A percentile compares a stretch with the other conserved stretches of the same genome.
Conservation (phyloP, 2,329 filamentous ascomycete genomes). For the Pestalotiopsis sp. region DNA sequence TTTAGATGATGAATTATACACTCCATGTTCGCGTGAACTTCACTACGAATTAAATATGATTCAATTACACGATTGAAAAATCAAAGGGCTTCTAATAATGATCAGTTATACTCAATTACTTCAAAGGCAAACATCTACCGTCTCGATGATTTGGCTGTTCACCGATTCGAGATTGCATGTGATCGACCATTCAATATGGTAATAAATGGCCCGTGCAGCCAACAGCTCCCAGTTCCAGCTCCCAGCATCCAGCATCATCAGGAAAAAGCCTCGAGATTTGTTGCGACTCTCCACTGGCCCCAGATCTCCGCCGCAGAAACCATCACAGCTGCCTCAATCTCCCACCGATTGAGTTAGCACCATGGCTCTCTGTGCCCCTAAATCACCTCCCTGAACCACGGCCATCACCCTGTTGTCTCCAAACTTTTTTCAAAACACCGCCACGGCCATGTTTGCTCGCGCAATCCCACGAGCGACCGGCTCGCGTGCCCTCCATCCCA, state of each 20-base stretch:
- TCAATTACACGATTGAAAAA: no score
- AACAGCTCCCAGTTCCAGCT: conserved; percentile 6
- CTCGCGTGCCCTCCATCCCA: conserved; percentile 19
- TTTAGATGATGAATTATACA: no score
- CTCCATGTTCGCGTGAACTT: no score
- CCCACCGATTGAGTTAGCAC: conserved; percentile 24
- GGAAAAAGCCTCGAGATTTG: background rate
- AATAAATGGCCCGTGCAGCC: background rate
- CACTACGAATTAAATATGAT: no score
- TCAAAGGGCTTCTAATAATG: no score
- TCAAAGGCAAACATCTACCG: background rate
- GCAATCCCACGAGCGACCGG: conserved; percentile 21
- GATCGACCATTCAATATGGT: background rate
- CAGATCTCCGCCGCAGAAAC: conserved; percentile 33
- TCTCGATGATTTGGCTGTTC: background rate
- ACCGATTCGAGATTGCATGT: background rate
- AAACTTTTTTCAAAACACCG: background rate
- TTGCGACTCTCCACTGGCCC: conserved; percentile 10
- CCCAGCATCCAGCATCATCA: background rate
- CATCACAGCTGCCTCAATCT: conserved; percentile 28
- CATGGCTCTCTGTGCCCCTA: conserved; percentile 27
- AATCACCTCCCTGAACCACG: conserved; percentile 14
- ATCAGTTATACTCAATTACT: background rate
- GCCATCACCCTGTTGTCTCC: background rate
- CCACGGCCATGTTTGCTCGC: conserved; percentile 24